Evolutionary conservation across 2,329 filamentous ascomycete genomes (phyloP).

Genomic region (Meredithiella fracta): DNA sequence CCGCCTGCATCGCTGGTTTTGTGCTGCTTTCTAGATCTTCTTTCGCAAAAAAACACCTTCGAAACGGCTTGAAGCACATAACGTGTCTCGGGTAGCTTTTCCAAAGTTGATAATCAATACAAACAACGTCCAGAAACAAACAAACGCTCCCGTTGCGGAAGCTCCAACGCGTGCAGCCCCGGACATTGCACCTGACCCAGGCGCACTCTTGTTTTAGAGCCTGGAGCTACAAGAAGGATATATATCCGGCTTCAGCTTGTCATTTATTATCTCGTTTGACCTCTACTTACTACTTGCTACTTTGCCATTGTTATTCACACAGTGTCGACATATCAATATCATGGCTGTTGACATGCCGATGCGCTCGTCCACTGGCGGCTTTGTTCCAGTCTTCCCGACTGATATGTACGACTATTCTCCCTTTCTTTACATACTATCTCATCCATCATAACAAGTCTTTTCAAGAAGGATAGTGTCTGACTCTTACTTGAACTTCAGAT

Average conservation of each 20-base stretch:
- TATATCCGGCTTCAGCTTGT: not conserved
- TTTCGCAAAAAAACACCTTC: not conserved
- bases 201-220: not conserved
- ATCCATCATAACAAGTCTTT: not conserved
- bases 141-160: not conserved
- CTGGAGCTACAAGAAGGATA: not conserved
- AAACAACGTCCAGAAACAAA: not conserved
- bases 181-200: not conserved
- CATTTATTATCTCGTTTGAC: not conserved
- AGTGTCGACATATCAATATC: constrained; percentile 15
- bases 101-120: not conserved
- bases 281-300: not conserved
- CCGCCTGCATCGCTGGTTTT: not conserved
- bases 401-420: constrained; percentile 13
- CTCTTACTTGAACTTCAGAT: constrained; percentile 22
- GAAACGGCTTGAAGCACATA: not conserved
- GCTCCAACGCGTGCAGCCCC: not conserved
- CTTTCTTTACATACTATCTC: not conserved
- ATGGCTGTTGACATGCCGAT: constrained; percentile 49
- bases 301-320: not conserved
- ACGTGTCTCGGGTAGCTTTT: not conserved
- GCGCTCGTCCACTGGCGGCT: constrained; percentile 37
- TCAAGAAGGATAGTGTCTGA: not conserved
- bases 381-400: constrained; percentile 30
- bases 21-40: not conserved